Conservation (phyloP, 768 basidiomycete species). For the Lentinula detonsa region DNA sequence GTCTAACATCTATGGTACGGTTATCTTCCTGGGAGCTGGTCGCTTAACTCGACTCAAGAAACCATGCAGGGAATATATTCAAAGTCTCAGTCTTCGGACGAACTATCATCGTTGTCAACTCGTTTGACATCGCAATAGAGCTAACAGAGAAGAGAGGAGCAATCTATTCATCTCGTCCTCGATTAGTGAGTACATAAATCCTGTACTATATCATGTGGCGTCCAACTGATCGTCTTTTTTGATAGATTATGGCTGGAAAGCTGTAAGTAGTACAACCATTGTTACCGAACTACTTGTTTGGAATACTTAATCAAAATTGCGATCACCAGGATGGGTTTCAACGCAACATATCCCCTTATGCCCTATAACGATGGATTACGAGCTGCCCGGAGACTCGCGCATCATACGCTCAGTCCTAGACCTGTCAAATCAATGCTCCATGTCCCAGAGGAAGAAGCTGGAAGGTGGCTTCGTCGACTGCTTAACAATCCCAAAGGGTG, state of each 20-base stretch:
- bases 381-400: background rate
- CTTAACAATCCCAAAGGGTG: constrained; percentile 16
- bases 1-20: constrained; percentile 24
- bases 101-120: constrained; percentile 24
- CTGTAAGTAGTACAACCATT: background rate
- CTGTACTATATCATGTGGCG: background rate
- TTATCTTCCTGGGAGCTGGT: background rate
- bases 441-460: background rate
- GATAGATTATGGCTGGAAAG: background rate
- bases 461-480: background rate
- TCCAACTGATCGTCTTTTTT: background rate
- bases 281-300: constrained; percentile 1
- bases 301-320: background rate
- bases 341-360: constrained; percentile 2
- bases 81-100: constrained; percentile 11
- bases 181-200: constrained; percentile 1
- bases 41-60: background rate
- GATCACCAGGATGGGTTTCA: constrained; percentile 1
- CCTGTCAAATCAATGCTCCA: background rate
- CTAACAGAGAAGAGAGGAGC: constrained; percentile 33
- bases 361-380: background rate
- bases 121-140: constrained; percentile 27
- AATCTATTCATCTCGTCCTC: constrained; percentile 28
- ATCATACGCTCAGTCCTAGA: background rate
- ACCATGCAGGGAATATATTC: background rate